Base-by-base conservation (phyloP, 2,329 filamentous ascomycete species). In the Trichoderma hamatum region DNA sequence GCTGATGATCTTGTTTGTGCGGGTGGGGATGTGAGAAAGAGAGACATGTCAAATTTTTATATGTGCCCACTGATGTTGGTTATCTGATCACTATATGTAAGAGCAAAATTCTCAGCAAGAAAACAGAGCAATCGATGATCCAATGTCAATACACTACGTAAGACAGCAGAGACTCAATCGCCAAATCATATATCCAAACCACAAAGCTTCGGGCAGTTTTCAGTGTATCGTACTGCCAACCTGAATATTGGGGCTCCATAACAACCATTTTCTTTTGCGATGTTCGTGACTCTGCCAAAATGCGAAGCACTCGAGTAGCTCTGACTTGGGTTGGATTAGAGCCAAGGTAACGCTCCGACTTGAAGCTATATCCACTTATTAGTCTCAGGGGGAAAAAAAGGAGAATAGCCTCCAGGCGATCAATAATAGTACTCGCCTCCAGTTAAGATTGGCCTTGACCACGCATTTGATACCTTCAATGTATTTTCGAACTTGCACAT, bases 381-480 rank as follows among this genome's bases (percentile, higher is more conserved):
- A 62, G 55, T 43, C 10, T 19, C 10, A 2, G 7, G n/a, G n/a
- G n/a, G n/a, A n/a, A 30, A 21, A 16, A 3, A 5, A 14, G 6
- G 4, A 16, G 9, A 5, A 6, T 9, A n/a, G 46, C 16, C 14
- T 16, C 13, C 5, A 16, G 11, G n/a, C 2, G 9, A 43, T 4
- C 14, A 24, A 4, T 16, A 28, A 5, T 7, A 28, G 5, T 32
- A 34, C 56, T 62, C 21, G 66, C 70, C 70, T 71, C 70, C 70
- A 71, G 24, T 64, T 43, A 24, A 71, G 67, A 52, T 75, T 74
- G 1, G 74, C 73, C 26, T 67, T 62, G 5, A 75, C 74, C 3
- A 74, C 70, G 13, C 68, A 65, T 55, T 75, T 73, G 59, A 75
- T 75, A 11, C 71, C 74, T n/a, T 72, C 67, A 43, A 75, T 65